Evolutionary conservation across 108 stramenopile species (phyloP), one percentile per base, ranked within the genome.

Genomic region (Chaetoceros tenuissimus): DNA sequence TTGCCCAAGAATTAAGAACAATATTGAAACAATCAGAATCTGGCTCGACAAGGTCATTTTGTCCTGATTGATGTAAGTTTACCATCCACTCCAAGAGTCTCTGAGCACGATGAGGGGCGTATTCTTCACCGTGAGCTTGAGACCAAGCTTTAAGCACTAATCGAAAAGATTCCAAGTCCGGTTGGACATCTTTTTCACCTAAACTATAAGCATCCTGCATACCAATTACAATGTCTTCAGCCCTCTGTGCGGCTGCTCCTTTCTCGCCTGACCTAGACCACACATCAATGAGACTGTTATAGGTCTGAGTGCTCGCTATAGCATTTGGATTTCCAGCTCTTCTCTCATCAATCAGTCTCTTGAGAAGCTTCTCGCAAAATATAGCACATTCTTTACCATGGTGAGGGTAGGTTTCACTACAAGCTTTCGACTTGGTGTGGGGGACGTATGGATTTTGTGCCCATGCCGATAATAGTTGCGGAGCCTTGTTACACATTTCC

Each of bases 181-280:
- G 48, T 7, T 49, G 48, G 23, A 23, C 48, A 49, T 49, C 22
- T 49, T 49, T 21, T 23, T 49, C 13, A 7, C 23, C 22, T 18
- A n/a, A 21, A n/a, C 19, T 23, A 23, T 49, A 24, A n/a, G 48
- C 48, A 49, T 24, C 48, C 7, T 49, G 22, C 48, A 24, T 24
- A 16, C 48, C 22, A 21, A 23, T 49, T 49, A 91, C 66, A 16
- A 91, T 73, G 1, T 80, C 67, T 55, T 91, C 89, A 17, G 89
- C 89, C 31, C 81, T 69, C 53, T 81, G 74, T 31, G 85, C 90
- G 23, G 84, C 90, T 46, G 66, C 63, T 0, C 79, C 84, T 16
- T 83, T 80, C 43, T 84, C 80, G 1, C 81, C 81, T 55, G 85
- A 87, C 52, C 85, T 87, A 3, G 90, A 85, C 89, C 89, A 92